These are phyloP conservation scores for Populus nigra DNA, from an alignment of 345 rosid species.

Conservation along the genomic window DNA sequence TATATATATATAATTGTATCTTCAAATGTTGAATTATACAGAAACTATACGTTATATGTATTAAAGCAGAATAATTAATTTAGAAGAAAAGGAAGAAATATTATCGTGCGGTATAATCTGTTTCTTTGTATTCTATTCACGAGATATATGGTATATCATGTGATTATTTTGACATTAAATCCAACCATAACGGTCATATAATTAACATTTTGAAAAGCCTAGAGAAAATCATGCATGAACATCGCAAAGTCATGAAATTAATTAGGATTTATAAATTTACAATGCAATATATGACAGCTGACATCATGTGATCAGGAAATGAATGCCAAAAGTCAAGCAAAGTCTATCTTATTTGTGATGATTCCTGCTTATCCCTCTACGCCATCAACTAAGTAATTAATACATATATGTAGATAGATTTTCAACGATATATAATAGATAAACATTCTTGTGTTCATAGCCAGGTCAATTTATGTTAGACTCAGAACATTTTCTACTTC, in stretches of 20 bases:
- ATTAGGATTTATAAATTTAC: not conserved
- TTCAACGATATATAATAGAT: not conserved
- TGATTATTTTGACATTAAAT: not conserved
- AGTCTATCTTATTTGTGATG: not conserved
- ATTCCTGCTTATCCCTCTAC: not conserved
- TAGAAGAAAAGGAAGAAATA: no score
- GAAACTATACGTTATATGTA: no score
- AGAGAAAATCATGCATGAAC: constrained; percentile 27
- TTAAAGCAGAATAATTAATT: no score
- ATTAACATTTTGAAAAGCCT: not conserved
- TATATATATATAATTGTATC: no score
- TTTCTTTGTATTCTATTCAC: not conserved
- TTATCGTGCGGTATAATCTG: no score
- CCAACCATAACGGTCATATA: not conserved
- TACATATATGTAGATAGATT: not conserved
- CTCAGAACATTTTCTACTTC: no score
- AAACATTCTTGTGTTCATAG: no score
- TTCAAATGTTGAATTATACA: no score
- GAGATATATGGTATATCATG: not conserved
- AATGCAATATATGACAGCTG: constrained; percentile 23
- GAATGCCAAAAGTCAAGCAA: not conserved
- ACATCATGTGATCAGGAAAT: constrained; percentile 29
- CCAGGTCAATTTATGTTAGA: no score
- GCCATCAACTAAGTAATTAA: not conserved
- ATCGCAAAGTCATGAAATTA: constrained; percentile 14